A percentile compares a stretch with the other conserved stretches of the same genome.
phyloP scores from a whole-genome alignment of 768 basidiomycete species.

The Amanita brunnescens region DNA sequence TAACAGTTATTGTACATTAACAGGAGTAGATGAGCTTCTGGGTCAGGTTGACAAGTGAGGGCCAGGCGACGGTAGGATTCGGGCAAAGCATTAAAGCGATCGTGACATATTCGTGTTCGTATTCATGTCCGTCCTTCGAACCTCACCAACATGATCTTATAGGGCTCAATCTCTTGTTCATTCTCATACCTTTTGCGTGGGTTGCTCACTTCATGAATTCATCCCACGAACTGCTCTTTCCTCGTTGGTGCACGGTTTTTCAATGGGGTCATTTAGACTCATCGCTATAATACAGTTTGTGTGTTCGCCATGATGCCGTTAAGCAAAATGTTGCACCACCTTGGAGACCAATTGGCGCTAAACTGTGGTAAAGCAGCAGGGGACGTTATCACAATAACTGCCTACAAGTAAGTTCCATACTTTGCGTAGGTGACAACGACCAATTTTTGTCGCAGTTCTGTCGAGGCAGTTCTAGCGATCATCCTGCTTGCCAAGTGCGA shows the following conservation, averaged over 20 bases:
- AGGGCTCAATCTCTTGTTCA: constrained; percentile 34
- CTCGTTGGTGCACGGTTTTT: not conserved
- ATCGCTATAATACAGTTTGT: constrained; percentile 24
- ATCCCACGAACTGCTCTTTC: constrained; percentile 13
- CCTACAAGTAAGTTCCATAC: constrained; percentile 46
- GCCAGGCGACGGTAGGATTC: constrained; percentile 18
- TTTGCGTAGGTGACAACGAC: no score
- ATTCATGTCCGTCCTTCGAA: constrained; percentile 1
- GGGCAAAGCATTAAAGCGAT: constrained; percentile 25
- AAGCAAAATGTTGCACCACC: constrained; percentile 34
- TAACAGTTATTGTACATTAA: not conserved
- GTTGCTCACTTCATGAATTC: constrained; percentile 22
- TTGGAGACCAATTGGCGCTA: constrained; percentile 43
- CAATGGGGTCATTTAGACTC: not conserved
- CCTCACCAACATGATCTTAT: not conserved
- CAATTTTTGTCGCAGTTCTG: constrained; percentile 32
- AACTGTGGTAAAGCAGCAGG: constrained; percentile 57
- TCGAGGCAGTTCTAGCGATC: constrained; percentile 65
- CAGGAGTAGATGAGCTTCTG: constrained; percentile 10
- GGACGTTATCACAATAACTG: constrained; percentile 51
- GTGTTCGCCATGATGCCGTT: constrained; percentile 43
- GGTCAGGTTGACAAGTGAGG: constrained; percentile 18
- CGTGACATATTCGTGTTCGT: constrained; percentile 26
- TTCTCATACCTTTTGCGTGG: constrained; percentile 36
- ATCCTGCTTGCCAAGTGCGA: constrained; percentile 60